A percentile compares a stretch with the other conserved stretches of the same genome.
Evolutionary conservation across 441 rosid species (phyloP).

Genomic region (Theobroma grandiflorum): DNA sequence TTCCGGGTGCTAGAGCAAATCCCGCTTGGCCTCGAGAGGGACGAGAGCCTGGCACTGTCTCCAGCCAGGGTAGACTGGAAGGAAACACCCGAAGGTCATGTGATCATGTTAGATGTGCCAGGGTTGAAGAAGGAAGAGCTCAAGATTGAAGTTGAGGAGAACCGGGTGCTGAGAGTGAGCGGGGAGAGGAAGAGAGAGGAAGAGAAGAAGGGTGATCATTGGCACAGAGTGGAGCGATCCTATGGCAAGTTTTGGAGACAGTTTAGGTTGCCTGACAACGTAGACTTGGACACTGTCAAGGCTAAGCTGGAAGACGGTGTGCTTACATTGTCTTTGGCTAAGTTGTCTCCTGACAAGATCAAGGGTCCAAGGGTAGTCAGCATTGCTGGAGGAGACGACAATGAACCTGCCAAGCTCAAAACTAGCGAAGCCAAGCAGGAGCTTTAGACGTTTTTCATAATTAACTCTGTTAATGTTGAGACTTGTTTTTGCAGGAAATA

Average conservation of each 20-base stretch:
- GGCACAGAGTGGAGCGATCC: constrained; percentile 80
- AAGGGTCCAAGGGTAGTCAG: constrained; percentile 64
- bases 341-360: constrained; percentile 63
- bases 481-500: background rate
- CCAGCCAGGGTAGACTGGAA: constrained; percentile 86
- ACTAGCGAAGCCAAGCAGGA: constrained; percentile 47
- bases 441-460: constrained; percentile 34
- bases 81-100: constrained; percentile 70
- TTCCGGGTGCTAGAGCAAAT: constrained; percentile 67
- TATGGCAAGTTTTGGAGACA: constrained; percentile 84
- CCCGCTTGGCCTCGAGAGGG: constrained; percentile 65
- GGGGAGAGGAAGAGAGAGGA: constrained; percentile 78
- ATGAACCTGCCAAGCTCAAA: constrained; percentile 37
- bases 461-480: background rate
- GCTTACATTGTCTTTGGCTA: constrained; percentile 54
- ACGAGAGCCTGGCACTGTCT: constrained; percentile 47
- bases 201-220: constrained; percentile 68
- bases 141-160: constrained; percentile 73
- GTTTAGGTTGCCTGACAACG: constrained; percentile 74
- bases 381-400: constrained; percentile 51
- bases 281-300: constrained; percentile 60
- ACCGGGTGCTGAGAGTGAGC: constrained; percentile 66
- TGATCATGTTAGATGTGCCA: constrained; percentile 70
- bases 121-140: constrained; percentile 75
- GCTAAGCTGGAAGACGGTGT: constrained; percentile 83